These are phyloP conservation scores for Rosa persica DNA, from an alignment of 306 rosid species.

Conservation along the genomic window DNA sequence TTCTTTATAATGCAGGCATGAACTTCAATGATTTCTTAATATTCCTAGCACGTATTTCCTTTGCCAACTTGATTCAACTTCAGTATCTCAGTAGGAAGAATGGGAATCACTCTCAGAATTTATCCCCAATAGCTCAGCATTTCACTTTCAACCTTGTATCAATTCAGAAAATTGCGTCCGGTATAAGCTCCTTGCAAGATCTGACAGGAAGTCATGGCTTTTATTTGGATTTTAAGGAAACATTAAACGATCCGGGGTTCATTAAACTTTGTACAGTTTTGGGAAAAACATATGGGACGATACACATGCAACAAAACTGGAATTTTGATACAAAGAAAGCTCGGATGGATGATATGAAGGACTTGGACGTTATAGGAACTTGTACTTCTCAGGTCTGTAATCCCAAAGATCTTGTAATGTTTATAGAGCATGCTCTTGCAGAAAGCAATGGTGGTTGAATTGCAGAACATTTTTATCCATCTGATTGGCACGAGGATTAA, in stretches of 20 bases:
- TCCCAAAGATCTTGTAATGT: constrained; percentile 59
- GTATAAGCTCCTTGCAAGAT: constrained; percentile 49
- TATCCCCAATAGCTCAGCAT: constrained; percentile 42
- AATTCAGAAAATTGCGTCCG: constrained; percentile 36
- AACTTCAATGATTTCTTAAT: constrained; percentile 73
- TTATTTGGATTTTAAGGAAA: constrained; percentile 48
- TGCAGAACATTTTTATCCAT: constrained; percentile 12
- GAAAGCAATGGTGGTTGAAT: constrained; percentile 21
- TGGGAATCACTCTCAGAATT: constrained; percentile 21
- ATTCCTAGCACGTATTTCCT: constrained; percentile 52
- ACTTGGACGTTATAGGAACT: constrained; percentile 35
- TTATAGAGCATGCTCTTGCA: constrained; percentile 36
- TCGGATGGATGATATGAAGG: constrained; percentile 38
- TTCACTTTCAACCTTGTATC: constrained; percentile 60
- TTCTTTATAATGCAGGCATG: constrained; percentile 66
- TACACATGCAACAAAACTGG: constrained; percentile 36
- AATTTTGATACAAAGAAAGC: constrained; percentile 27
- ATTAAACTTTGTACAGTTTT: constrained; percentile 41
- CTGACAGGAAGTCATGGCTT: constrained; percentile 50
- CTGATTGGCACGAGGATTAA: constrained; percentile 4
- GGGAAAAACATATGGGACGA: constrained; percentile 44
- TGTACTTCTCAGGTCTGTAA: constrained; percentile 39
- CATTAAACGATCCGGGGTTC: constrained; percentile 51
- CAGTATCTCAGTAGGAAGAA: constrained; percentile 33
- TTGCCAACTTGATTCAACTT: constrained; percentile 59